A percentile compares a stretch with the other conserved stretches of the same genome.
phyloP scores from a whole-genome alignment of 1,139 yeast genomes.

The Blastobotrys proliferans region DNA sequence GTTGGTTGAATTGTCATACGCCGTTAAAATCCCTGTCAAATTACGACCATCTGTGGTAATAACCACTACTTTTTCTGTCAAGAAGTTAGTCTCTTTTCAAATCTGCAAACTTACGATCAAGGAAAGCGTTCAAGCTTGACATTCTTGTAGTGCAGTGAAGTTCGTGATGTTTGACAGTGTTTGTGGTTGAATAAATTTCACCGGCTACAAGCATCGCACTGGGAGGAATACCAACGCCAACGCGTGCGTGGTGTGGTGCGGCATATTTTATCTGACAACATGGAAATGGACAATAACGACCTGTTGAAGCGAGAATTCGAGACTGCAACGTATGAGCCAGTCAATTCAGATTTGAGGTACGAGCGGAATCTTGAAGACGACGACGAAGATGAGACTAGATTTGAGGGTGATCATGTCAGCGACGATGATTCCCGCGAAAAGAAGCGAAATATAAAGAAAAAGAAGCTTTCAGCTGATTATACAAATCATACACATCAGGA shows the following conservation, averaged over 20 bases:
- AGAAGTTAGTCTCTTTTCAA: background rate
- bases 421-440: background rate
- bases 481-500: slow-evolving; percentile 11
- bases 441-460: slow-evolving; percentile 1
- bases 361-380: background rate
- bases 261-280: too few relatives aligned
- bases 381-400: background rate
- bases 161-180: background rate
- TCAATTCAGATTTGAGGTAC: slow-evolving; percentile 1
- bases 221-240: background rate
- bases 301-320: slow-evolving; percentile 5
- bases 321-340: background rate
- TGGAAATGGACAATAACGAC: slow-evolving; percentile 1
- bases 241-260: too few relatives aligned
- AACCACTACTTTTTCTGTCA: slow-evolving; percentile 52
- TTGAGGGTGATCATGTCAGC: background rate
- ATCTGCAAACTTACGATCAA: slow-evolving; percentile 31
- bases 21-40: slow-evolving; percentile 62
- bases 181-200: background rate
- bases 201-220: background rate
- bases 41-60: slow-evolving; percentile 78
- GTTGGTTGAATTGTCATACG: slow-evolving; percentile 80
- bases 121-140: slow-evolving; percentile 33
- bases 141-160: slow-evolving; percentile 19
- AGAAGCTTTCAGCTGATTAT: background rate